These are phyloP conservation scores for Scutellaria baicalensis DNA, from an alignment of 257 asterid genomes.

Conservation along the genomic window DNA sequence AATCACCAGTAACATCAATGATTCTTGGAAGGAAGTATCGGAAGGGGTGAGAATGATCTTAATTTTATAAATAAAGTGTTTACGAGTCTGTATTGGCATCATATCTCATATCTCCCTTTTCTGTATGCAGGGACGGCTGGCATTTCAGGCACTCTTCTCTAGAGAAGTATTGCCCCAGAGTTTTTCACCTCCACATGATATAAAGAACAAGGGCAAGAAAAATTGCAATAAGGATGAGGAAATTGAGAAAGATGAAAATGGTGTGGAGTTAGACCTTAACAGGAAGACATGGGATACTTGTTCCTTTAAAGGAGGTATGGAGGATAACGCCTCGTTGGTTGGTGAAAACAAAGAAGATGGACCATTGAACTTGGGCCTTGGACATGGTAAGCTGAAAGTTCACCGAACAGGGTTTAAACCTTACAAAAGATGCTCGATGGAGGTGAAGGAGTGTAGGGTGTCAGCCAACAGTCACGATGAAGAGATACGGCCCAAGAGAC, in stretches of 20 bases:
- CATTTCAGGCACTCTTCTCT: slow-evolving; percentile 84
- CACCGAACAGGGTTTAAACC: slow-evolving; percentile 80
- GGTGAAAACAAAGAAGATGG: slow-evolving; percentile 43
- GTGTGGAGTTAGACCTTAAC: slow-evolving; percentile 36
- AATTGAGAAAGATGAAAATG: slow-evolving; percentile 22
- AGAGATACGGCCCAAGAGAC: slow-evolving; percentile 69
- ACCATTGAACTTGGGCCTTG: slow-evolving; percentile 32
- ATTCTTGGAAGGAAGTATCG: slow-evolving; percentile 91
- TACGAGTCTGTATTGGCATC: not conserved
- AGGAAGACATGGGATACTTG: slow-evolving; percentile 22
- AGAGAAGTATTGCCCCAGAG: slow-evolving; percentile 88
- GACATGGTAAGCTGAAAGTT: slow-evolving; percentile 47
- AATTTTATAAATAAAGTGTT: not conserved
- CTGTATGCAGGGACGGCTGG: slow-evolving; percentile 73
- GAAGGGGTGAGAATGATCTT: slow-evolving; percentile 57
- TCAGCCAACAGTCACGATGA: slow-evolving; percentile 40
- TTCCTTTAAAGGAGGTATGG: slow-evolving; percentile 22
- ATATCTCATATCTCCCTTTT: slow-evolving; percentile 1
- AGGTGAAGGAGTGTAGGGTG: slow-evolving; percentile 63
- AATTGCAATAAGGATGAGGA: slow-evolving; percentile 16
- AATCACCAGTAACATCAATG: slow-evolving; percentile 37
- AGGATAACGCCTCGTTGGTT: slow-evolving; percentile 13
- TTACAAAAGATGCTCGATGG: slow-evolving; percentile 88
- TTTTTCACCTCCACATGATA: slow-evolving; percentile 60
- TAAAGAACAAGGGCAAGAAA: slow-evolving; percentile 29